These are phyloP conservation scores for Teratosphaeria viscida DNA, from an alignment of 2,329 filamentous ascomycete genomes.

Conservation along the genomic window DNA sequence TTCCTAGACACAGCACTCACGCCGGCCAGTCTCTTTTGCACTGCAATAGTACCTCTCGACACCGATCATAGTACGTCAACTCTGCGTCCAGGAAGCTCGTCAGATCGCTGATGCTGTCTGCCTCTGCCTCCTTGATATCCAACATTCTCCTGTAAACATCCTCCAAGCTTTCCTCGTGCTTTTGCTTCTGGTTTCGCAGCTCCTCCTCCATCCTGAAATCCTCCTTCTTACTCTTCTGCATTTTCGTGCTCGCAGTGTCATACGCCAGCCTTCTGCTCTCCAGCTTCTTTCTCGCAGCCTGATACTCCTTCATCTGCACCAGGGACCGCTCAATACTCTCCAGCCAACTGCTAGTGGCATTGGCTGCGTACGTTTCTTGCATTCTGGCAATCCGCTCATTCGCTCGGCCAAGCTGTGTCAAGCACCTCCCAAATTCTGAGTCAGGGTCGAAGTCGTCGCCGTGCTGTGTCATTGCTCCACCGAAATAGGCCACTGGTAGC, in stretches of 20 bases:
- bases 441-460: slow-evolving; percentile 87
- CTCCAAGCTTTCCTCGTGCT: slow-evolving; percentile 91
- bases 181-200: slow-evolving; percentile 78
- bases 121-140: slow-evolving; percentile 87
- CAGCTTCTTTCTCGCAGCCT: slow-evolving; percentile 85
- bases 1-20: slow-evolving; percentile 32
- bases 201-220: slow-evolving; percentile 92
- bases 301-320: slow-evolving; percentile 95
- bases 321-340: slow-evolving; percentile 84
- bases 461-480: slow-evolving; percentile 75
- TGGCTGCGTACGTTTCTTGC: slow-evolving; percentile 71
- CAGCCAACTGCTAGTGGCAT: slow-evolving; percentile 74
- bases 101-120: slow-evolving; percentile 70
- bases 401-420: slow-evolving; percentile 68
- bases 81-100: slow-evolving; percentile 77
- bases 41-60: slow-evolving; percentile 67
- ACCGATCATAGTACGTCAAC: slow-evolving; percentile 83
- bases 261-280: slow-evolving; percentile 82
- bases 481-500: slow-evolving; percentile 67
- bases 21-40: slow-evolving; percentile 60
- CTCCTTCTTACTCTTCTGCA: slow-evolving; percentile 88
- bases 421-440: slow-evolving; percentile 81
- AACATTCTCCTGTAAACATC: slow-evolving; percentile 89
- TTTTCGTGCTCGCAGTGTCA: slow-evolving; percentile 77
- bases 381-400: slow-evolving; percentile 79